phyloP scores from a whole-genome alignment of 371 early-diverging fungal genomes.

The Saksenaea oblongispora region DNA sequence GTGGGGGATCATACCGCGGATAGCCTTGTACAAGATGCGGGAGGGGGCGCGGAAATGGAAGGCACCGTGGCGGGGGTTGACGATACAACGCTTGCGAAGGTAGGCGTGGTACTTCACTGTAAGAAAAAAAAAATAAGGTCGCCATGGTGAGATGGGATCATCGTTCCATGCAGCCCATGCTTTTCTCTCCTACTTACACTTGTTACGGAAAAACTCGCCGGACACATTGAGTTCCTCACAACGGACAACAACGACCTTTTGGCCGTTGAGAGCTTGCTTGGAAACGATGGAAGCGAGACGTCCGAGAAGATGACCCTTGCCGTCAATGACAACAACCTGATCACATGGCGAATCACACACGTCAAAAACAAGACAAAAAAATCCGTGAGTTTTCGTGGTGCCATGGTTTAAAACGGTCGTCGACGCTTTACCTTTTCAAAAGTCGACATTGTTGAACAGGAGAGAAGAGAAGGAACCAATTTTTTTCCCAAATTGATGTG shows the following conservation, averaged over 20 bases:
- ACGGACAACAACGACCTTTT: constrained; percentile 97
- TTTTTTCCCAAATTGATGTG: constrained; percentile 5
- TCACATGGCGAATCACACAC: not conserved
- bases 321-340: constrained; percentile 99
- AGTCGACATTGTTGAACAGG: constrained; percentile 35
- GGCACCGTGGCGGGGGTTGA: constrained; percentile 98
- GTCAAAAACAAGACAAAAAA: not conserved
- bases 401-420: not conserved
- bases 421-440: constrained; percentile 41
- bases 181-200: constrained; percentile 70
- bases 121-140: constrained; percentile 4
- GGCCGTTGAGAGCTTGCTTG: constrained; percentile 98
- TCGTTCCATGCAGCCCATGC: not conserved
- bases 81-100: constrained; percentile 98
- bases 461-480: constrained; percentile 19
- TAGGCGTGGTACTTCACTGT: constrained; percentile 95
- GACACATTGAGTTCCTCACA: constrained; percentile 98
- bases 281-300: constrained; percentile 98
- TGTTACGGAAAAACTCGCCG: constrained; percentile 99
- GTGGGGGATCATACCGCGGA: constrained; percentile 99
- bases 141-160: not conserved
- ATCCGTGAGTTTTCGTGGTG: not conserved
- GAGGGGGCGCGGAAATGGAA: constrained; percentile 99
- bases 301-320: constrained; percentile 99
- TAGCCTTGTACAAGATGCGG: constrained; percentile 96